phyloP scores from a whole-genome alignment of 169 alveolate species.

The Sarcocystis neurona region DNA sequence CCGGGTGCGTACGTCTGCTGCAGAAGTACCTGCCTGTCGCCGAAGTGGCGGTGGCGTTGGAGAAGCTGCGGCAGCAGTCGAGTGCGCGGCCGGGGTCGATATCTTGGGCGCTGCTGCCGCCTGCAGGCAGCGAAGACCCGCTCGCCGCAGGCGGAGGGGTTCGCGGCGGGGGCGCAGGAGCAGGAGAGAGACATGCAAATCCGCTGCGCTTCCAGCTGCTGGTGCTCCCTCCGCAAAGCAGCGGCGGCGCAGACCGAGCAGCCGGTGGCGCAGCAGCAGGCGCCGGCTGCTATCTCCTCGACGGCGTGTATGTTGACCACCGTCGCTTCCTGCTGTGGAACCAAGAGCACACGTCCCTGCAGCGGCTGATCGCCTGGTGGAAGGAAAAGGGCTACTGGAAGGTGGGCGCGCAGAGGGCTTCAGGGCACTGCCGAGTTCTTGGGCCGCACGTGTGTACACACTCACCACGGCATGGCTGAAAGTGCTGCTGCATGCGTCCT shows the following conservation, averaged over 20 bases:
- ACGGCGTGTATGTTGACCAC: constrained; percentile 81
- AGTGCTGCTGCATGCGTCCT: no score
- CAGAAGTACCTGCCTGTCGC: constrained; percentile 70
- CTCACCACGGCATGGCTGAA: no score
- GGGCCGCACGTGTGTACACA: no score
- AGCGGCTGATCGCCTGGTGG: constrained; percentile 78
- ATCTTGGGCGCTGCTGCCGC: constrained; percentile 80
- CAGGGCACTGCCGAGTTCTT: no score
- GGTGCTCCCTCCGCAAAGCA: constrained; percentile 77
- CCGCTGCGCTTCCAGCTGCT: constrained; percentile 77
- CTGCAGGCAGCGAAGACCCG: constrained; percentile 66
- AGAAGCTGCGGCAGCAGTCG: constrained; percentile 77
- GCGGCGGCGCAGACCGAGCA: constrained; percentile 39
- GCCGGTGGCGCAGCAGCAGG: not conserved
- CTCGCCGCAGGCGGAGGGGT: constrained; percentile 39
- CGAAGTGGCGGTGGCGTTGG: constrained; percentile 71
- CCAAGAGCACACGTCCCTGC: constrained; percentile 70
- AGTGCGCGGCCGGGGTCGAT: constrained; percentile 77
- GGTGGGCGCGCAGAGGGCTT: no score
- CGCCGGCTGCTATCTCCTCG: constrained; percentile 66
- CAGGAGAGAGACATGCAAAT: constrained; percentile 15
- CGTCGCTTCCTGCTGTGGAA: constrained; percentile 77
- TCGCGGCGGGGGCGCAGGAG: not conserved
- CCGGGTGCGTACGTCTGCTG: not conserved
- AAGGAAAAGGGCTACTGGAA: constrained; percentile 84